Evolutionary conservation across 345 rosid species (phyloP), one percentile per base, ranked within the genome.

Genomic region (Geranium brycei): DNA sequence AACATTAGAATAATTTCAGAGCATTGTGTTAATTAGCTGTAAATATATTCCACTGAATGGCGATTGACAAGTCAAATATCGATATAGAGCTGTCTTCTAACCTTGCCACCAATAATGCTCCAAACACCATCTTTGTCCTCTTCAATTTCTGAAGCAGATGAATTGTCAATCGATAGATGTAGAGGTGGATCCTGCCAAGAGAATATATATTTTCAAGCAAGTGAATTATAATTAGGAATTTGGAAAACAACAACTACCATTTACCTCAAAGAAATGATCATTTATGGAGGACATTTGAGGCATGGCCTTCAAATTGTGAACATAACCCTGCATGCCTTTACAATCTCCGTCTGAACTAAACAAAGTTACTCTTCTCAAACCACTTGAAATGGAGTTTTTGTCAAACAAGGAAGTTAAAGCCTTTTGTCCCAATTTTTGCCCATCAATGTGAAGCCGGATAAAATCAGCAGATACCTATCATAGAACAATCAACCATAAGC

Each of bases 81-180:
- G 56, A 62, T 38, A 62, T 60, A 60, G 17, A 60, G 8, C 18
- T 40, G 30, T 74, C 81, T 69, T 74, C 81, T 69, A 31, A 88
- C 96, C 96, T 86, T 83, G 70, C 92, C 92, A 40, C 92, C 89
- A 59, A 91, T 74, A 18, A 91, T 84, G 75, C 71, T 84, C 97
- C 91, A 87, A 68, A 81, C 77, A 28, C 95, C 89, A 71, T 83
- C 89, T 35, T 68, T 72, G 51, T 74, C 92, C 76, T 76, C 84
- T 71, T 84, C 85, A 65, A 89, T 77, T 64, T 81, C 92, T 60
- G 81, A 75, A 47, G 82, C 73, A 17, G 86, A 79, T 14, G 85
- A 81, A 66, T 78, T 79, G 70, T 75, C 84, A 67, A 91, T 74
- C 41, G 83, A 75, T 74, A 91, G 73, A 12, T 69, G 79, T 57